Percentiles rank a stretch among this genome's conserved stretches.
Conservation (phyloP, 2,329 filamentous ascomycete genomes). For the Pseudopithomyces chartarum region DNA sequence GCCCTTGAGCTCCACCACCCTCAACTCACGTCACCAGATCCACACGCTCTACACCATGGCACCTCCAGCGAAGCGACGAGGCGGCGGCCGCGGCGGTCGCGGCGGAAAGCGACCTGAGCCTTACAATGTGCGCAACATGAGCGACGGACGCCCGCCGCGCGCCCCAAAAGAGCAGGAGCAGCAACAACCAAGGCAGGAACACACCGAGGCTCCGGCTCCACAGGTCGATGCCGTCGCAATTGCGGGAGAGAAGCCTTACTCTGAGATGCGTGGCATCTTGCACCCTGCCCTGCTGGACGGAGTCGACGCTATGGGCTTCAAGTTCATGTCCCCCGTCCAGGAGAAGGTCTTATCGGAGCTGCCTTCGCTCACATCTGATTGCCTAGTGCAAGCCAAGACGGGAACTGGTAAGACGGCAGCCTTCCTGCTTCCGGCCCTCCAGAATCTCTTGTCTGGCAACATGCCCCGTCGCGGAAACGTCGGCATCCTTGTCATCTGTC, state of each 20-base stretch:
- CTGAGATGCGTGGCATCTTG: slow-evolving; percentile 32
- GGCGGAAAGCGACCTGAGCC: slow-evolving; percentile 13
- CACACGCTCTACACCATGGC: slow-evolving; percentile 4
- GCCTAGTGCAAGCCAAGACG: slow-evolving; percentile 59
- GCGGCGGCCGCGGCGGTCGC: slow-evolving; percentile 1
- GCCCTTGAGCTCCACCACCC: neutral
- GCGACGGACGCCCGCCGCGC: slow-evolving; percentile 27
- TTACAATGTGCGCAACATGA: slow-evolving; percentile 2
- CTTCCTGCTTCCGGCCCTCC: slow-evolving; percentile 54
- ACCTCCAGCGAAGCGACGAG: slow-evolving; percentile 3
- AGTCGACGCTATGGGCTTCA: slow-evolving; percentile 44
- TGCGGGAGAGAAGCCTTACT: slow-evolving; percentile 29
- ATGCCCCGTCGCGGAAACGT: slow-evolving; percentile 44
- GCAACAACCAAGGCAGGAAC: neutral
- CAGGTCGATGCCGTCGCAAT: slow-evolving; percentile 30
- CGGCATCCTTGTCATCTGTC: slow-evolving; percentile 54
- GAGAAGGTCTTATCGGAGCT: slow-evolving; percentile 58
- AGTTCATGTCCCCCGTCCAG: slow-evolving; percentile 59
- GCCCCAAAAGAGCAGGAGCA: slow-evolving; percentile 26
- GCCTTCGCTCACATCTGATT: slow-evolving; percentile 56
- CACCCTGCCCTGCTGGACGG: slow-evolving; percentile 34
- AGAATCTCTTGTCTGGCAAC: slow-evolving; percentile 48
- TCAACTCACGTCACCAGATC: neutral
- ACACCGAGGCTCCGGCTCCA: slow-evolving; percentile 14
- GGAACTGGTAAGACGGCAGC: slow-evolving; percentile 58